Base-by-base conservation (phyloP, 331 rosid genomes). In the Acacia pycnantha region DNA sequence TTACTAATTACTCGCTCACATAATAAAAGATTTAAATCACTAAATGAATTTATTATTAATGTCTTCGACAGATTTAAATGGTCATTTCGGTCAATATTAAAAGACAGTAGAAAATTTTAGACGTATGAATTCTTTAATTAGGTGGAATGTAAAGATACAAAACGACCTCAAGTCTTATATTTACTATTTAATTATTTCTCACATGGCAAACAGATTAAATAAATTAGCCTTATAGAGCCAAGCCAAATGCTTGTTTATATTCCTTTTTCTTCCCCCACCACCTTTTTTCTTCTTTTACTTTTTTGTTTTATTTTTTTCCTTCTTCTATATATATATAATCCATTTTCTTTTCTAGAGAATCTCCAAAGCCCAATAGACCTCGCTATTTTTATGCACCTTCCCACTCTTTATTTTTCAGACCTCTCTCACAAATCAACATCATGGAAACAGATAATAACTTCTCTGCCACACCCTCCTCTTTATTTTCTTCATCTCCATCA, bases 151-250 rank as follows among this genome's bases (percentile, higher is more conserved):
- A 15, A 48, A 48, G 54, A 48, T 19, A 53, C 22, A 26, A 27
- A 27, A 29, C 9, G 44, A 21, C 75, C 61, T 62, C 70, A 79
- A 70, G 74, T 59, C 81, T 46, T 26, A 58, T 26, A 56, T 68
- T 67, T 11, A 22, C 11, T 59, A 67, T 37, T 69, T 86, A 86
- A 78, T 82, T 68, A 86, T 86, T 85, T 81, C 83, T 66, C 97
- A 94, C 91, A 89, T 91, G 94, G 92, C 77, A 81, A 87, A 80
- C 88, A 31, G 3, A 31, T 31, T 31, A 86, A 89, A 87, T 70
- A 87, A 89, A 87, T 70, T 77, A 75, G 87, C 76, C 80, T 50
- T 58, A 73, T 78, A 88, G 87, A 79, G 84, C 87, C 93, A 81
- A 81, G 82, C 86, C 86, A 92, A 88, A 84, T 86, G 40, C 48